Percentiles rank a stretch among this genome's conserved stretches.
phyloP scores from a whole-genome alignment of 805 yeast species.

The Hemisphaericaspora nanyangensis region DNA sequence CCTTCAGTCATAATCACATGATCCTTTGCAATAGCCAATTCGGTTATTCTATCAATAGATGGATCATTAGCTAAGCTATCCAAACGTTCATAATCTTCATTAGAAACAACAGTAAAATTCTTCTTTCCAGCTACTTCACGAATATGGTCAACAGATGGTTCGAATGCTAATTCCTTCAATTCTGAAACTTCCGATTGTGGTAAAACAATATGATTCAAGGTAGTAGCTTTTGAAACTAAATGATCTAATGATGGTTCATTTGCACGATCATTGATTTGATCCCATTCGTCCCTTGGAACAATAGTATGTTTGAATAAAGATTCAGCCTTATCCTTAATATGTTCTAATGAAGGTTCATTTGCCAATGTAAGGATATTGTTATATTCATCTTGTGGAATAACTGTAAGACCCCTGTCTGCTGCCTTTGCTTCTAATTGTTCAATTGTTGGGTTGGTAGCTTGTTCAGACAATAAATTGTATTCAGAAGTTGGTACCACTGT shows the following conservation, averaged over 20 bases:
- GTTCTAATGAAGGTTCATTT: constrained; percentile 20
- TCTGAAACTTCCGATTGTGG: constrained; percentile 9
- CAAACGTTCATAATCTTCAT: constrained; percentile 6
- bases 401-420: neutral
- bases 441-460: constrained; percentile 18
- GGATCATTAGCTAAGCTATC: constrained; percentile 18
- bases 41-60: constrained; percentile 21
- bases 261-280: constrained; percentile 9
- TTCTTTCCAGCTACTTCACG: constrained; percentile 10
- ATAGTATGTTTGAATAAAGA: constrained; percentile 12
- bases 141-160: constrained; percentile 16
- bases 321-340: constrained; percentile 18
- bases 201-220: constrained; percentile 9
- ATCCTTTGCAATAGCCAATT: constrained; percentile 15
- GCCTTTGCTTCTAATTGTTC: constrained; percentile 12
- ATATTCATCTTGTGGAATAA: constrained; percentile 2
- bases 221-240: constrained; percentile 13
- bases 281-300: constrained; percentile 15
- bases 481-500: constrained; percentile 1
- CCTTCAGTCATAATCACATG: constrained; percentile 4
- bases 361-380: constrained; percentile 17
- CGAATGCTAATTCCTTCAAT: constrained; percentile 17
- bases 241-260: constrained; percentile 18
- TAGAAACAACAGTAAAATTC: constrained; percentile 10
- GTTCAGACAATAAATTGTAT: constrained; percentile 15